These are phyloP conservation scores for Pugionium cornutum DNA, from an alignment of 345 rosid species.

Conservation along the genomic window DNA sequence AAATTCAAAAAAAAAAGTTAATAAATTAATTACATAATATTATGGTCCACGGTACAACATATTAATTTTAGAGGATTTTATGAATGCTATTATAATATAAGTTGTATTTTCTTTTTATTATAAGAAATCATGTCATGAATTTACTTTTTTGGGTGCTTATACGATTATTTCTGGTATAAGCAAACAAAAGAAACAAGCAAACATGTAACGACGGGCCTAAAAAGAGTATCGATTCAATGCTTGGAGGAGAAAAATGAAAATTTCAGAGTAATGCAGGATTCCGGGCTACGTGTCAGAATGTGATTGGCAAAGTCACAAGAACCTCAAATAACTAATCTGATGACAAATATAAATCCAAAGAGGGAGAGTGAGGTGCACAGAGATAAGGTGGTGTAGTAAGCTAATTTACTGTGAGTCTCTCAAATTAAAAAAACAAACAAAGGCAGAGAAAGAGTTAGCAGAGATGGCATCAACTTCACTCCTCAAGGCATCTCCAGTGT, in stretches of 20 bases:
- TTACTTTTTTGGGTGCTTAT: neutral
- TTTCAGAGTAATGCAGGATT: constrained; percentile 34
- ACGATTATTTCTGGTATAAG: constrained; percentile 17
- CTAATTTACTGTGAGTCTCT: constrained; percentile 31
- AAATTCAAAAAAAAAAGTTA: constrained; percentile 5
- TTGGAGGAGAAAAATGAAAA: neutral
- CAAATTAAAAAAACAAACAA: constrained; percentile 31
- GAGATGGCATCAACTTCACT: constrained; percentile 88
- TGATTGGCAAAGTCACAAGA: constrained; percentile 51
- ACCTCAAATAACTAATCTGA: constrained; percentile 80
- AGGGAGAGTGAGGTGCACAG: constrained; percentile 35
- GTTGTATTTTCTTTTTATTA: neutral
- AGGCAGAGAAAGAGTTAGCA: constrained; percentile 9
- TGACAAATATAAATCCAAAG: constrained; percentile 51
- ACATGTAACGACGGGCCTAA: constrained; percentile 20
- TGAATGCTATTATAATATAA: neutral
- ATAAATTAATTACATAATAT: neutral
- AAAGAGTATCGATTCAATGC: constrained; percentile 18
- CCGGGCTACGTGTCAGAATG: constrained; percentile 61
- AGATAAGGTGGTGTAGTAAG: constrained; percentile 44
- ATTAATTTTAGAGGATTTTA: neutral
- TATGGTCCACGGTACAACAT: constrained; percentile 13
- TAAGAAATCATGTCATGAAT: neutral
- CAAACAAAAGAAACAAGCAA: constrained; percentile 20
- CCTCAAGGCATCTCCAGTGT: constrained; percentile 77